Base-by-base conservation (phyloP, 371 early-diverging fungal species). In the Lichtheimia hyalospora region DNA sequence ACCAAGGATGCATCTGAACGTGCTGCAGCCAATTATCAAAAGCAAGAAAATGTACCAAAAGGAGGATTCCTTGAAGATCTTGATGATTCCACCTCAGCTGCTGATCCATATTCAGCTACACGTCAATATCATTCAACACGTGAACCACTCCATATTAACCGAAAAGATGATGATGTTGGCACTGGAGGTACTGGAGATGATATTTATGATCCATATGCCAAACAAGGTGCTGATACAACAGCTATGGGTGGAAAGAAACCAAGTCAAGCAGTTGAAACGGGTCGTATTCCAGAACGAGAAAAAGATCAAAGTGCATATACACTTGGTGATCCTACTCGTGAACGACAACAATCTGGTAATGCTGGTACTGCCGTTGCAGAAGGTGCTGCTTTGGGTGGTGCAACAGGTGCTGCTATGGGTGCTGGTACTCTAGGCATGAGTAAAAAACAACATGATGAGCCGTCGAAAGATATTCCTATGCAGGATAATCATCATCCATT, bases 321-420 rank as follows among this genome's bases (percentile, higher is more conserved):
- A 8, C 34, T 23, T 21, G 14, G 21, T 21, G 50, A 4, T 16
- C 24, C 50, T 34, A 10, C 34, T 8, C 34, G 34, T 34, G 34
- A 34, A 34, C 34, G 34, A 34, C 34, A 34, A 34, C 10, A 34
- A 34, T 34, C 34, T 8, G 23, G 18, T 50, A 50, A 21, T 3
- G 50, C 50, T 50, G 50, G 34, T 34, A 34, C 34, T 25, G 25
- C 34, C 10, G 34, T 34, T 34, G 34, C 34, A 34, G 34, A 34
- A 34, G 53, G 53, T 18, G 14, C n/a, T 20, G 53, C 28, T 28
- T 18, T 28, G 10, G 52, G 52, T 16, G 52, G 40, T 39, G 54
- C 40, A 2, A 41, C 54, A 20, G 54, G 54, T 12, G 54, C 41
- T 39, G 39, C 54, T 13, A 16, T 18, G 0, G 54, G 41, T 20